Base-by-base conservation (phyloP, 2,329 filamentous ascomycete species). In the Zymoseptoria passerinii region DNA sequence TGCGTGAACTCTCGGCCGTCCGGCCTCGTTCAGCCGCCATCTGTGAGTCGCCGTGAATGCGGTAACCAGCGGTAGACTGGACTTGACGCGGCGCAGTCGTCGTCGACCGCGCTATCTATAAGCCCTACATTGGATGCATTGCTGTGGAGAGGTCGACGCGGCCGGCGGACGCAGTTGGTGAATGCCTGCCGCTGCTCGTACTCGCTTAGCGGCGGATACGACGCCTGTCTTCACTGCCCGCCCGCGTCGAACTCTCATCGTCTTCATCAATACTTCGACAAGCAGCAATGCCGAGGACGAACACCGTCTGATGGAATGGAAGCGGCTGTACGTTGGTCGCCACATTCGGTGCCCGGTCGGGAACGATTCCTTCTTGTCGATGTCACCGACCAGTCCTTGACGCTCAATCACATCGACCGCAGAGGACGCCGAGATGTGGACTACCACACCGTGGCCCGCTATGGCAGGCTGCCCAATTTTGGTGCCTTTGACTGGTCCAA, bases 401-500 rank as follows among this genome's bases (percentile, higher is more conserved):
- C 78, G 27, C 75, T 85, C 18, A 84, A 83, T 69, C 76, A 78
- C 62, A 74, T 84, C 54, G 71, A 76, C 6, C 54, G 56, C 5
- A 65, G 73, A 48, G 64, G 63, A 18, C 68, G 72, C 54, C 66
- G 67, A 35, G 72, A 71, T 18, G 66, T 85, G 55, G 72, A 76
- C 19, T 83, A 84, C 73, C 77, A 80, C 55, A 75, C 80, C 19
- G 67, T 84, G 6, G 77, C 79, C 18, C 76, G 78, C 1, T 55
- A 61, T 50, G 61, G 54, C 9, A 80, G 81, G 61, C 76, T 85
- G 1, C 82, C 83, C 28, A 78, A 80, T 28, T 86, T 85, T 67
- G 82, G 81, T 48, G 83, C 84, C 13, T 86, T 86, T 70, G 83
- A 86, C 70, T 86, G 83, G 83, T 85, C 83, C 6, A 80, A 80